Percentiles rank a stretch among this genome's conserved stretches.
These are phyloP conservation scores for Aspergillus japonicus DNA, from an alignment of 2,329 filamentous ascomycete genomes.

Conservation along the genomic window DNA sequence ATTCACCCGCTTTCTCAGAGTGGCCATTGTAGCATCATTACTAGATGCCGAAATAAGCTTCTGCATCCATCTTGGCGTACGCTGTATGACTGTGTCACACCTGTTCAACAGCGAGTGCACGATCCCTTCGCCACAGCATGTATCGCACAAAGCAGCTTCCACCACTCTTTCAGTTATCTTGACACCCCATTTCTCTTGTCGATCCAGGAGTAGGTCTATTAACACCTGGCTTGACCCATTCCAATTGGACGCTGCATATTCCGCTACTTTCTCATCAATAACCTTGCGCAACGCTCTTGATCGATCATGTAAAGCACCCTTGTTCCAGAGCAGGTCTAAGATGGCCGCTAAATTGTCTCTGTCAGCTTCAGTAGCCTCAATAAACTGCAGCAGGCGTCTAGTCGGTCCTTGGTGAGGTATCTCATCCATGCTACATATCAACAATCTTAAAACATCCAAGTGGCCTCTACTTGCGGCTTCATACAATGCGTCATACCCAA, in stretches of 20 bases:
- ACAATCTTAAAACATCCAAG: background rate
- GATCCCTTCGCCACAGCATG: no score
- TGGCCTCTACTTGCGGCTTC: background rate
- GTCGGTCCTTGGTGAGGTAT: background rate
- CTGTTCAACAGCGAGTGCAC: no score
- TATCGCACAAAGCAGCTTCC: no score
- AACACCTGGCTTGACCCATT: background rate
- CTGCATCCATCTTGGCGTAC: no score
- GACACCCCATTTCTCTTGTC: background rate
- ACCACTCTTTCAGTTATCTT: no score
- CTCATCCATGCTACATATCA: background rate
- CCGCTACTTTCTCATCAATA: background rate
- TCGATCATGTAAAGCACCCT: background rate
- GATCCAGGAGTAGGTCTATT: background rate
- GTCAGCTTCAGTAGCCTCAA: background rate
- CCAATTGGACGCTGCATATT: background rate
- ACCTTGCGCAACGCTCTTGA: background rate
- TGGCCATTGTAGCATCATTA: no score
- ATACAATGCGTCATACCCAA: background rate
- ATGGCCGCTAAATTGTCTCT: background rate
- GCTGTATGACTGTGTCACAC: no score
- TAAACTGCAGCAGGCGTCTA: no score
- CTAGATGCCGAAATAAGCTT: no score
- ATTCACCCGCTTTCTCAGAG: background rate
- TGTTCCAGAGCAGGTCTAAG: background rate